phyloP scores from a whole-genome alignment of 2,329 filamentous ascomycete genomes.

The Paecilomyces formosus region DNA sequence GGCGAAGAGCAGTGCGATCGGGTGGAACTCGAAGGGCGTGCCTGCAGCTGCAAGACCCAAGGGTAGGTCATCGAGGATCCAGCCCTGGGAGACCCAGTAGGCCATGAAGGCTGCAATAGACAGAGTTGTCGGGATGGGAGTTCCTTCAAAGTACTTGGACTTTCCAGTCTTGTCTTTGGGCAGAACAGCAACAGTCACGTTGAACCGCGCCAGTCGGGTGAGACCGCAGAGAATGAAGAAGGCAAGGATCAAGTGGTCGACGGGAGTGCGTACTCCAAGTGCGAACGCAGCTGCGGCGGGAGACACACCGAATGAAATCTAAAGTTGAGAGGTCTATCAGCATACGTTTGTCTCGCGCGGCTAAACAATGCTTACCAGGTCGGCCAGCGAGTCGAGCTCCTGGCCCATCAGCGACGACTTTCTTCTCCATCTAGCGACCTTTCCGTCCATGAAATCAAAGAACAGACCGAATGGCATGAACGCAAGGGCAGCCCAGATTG shows the following conservation, averaged over 20 bases:
- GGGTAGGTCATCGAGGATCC: constrained; percentile 73
- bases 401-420: constrained; percentile 98
- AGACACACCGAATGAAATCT: constrained; percentile 94
- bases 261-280: constrained; percentile 73
- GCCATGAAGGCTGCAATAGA: constrained; percentile 77
- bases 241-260: constrained; percentile 72
- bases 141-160: constrained; percentile 92
- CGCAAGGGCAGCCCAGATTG: constrained; percentile 73
- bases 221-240: constrained; percentile 95
- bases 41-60: constrained; percentile 62
- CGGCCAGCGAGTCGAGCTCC: constrained; percentile 90
- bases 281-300: constrained; percentile 83
- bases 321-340: constrained; percentile 1
- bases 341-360: background rate
- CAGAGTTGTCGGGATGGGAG: constrained; percentile 86
- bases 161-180: constrained; percentile 91
- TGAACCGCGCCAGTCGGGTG: constrained; percentile 90
- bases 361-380: constrained; percentile 58
- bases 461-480: constrained; percentile 92
- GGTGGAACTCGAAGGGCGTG: constrained; percentile 72
- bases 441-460: constrained; percentile 97
- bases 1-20: constrained; percentile 70
- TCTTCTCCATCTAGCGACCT: constrained; percentile 89
- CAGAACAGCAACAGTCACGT: constrained; percentile 82
- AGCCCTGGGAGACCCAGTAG: constrained; percentile 76